These are phyloP conservation scores for Mucor velutinosus DNA, from an alignment of 371 early-diverging fungal genomes.

Conservation along the genomic window DNA sequence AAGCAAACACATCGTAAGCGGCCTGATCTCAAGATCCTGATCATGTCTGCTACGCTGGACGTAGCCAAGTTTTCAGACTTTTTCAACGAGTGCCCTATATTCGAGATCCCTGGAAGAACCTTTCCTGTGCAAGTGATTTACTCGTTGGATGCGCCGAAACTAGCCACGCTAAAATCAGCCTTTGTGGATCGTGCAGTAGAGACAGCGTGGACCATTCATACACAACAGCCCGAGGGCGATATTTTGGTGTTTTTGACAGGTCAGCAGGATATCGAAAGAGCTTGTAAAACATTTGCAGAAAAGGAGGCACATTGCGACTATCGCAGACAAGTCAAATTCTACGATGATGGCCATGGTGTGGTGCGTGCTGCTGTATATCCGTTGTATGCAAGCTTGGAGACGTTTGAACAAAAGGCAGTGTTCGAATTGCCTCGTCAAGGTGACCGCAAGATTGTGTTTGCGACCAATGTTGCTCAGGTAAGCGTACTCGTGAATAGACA, in stretches of 20 bases:
- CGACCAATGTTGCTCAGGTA: constrained; percentile 99
- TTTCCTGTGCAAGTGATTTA: constrained; percentile 78
- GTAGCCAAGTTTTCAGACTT: constrained; percentile 74
- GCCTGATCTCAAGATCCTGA: constrained; percentile 68
- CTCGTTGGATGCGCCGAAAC: constrained; percentile 47
- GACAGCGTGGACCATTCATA: constrained; percentile 78
- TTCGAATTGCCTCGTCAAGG: constrained; percentile 86
- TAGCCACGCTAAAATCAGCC: constrained; percentile 66
- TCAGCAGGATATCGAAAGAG: constrained; percentile 85
- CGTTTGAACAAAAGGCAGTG: constrained; percentile 87
- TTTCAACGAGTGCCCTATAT: constrained; percentile 80
- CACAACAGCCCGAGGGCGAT: constrained; percentile 72
- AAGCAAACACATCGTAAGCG: constrained; percentile 59
- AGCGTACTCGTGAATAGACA: constrained; percentile 28
- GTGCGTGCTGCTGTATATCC: constrained; percentile 72
- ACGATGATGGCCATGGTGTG: constrained; percentile 58
- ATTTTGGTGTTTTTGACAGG: constrained; percentile 93
- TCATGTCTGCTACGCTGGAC: constrained; percentile 87
- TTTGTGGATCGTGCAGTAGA: constrained; percentile 75
- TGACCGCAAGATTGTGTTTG: constrained; percentile 93
- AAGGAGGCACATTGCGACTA: constrained; percentile 33
- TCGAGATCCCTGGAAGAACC: constrained; percentile 82
- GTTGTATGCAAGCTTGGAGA: constrained; percentile 90
- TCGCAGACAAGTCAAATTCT: constrained; percentile 38
- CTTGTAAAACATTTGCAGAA: constrained; percentile 55